phyloP scores from a whole-genome alignment of 805 yeast genomes.

The Wickerhamiella azymoides region DNA sequence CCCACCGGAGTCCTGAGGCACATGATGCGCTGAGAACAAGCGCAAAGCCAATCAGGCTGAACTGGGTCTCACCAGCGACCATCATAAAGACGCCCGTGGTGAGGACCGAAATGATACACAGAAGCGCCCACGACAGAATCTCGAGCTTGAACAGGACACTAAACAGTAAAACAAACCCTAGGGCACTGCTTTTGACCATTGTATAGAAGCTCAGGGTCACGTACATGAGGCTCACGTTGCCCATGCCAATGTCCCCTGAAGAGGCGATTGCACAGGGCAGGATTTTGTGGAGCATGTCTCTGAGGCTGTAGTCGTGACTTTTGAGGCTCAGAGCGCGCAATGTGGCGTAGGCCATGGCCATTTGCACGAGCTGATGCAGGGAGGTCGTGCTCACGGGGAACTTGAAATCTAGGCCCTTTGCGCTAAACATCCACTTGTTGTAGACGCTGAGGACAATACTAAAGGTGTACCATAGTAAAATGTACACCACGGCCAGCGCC shows the following conservation, averaged over 20 bases:
- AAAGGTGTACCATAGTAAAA: constrained; percentile 26
- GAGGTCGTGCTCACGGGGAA: constrained; percentile 80
- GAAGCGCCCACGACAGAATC: constrained; percentile 50
- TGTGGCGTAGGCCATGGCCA: constrained; percentile 36
- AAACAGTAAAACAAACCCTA: constrained; percentile 79
- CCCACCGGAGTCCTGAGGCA: constrained; percentile 89
- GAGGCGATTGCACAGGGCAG: constrained; percentile 79
- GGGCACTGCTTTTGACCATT: constrained; percentile 78
- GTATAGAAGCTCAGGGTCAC: constrained; percentile 79
- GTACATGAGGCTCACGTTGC: constrained; percentile 67
- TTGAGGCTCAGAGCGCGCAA: constrained; percentile 25
- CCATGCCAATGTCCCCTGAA: constrained; percentile 88
- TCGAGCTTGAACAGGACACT: constrained; percentile 75
- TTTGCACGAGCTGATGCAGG: constrained; percentile 64
- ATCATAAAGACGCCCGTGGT: constrained; percentile 74
- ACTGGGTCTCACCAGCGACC: constrained; percentile 39
- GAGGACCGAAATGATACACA: constrained; percentile 64
- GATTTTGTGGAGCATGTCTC: constrained; percentile 34
- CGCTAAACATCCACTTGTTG: constrained; percentile 95
- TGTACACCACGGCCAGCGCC: constrained; percentile 11
- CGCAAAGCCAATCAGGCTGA: constrained; percentile 43
- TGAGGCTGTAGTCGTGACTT: constrained; percentile 19
- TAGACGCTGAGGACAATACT: constrained; percentile 34
- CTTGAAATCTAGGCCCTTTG: constrained; percentile 53
- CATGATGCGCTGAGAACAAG: constrained; percentile 67